Base-by-base conservation (phyloP, 1,284 basidiomycete genomes). In the Limonomyces culmigenus region DNA sequence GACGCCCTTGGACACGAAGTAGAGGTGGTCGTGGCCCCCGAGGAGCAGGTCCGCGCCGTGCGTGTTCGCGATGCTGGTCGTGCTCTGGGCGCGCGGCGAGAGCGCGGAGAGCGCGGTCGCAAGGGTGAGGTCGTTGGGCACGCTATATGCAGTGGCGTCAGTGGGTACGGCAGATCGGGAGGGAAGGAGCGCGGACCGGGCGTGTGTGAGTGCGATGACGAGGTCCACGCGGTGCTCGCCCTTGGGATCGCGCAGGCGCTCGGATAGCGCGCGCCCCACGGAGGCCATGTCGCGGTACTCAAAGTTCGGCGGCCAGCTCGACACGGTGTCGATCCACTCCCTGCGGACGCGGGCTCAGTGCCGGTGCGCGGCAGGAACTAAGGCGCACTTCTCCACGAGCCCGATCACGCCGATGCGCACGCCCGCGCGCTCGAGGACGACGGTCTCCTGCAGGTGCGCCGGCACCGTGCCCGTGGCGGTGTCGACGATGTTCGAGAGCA, bases 1-100 rank as follows among this genome's bases (percentile, higher is more conserved):
- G 2, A 77, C 70, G 3, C 87, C 89, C 47, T 69, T 76, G 10
- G 84, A 78, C 33, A 81, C 71, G 54, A 79, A 85, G 58, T 88
- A 89, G 4, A 83, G 59, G 45, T 95, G 89, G 48, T 95, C 89
- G 45, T 95, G 89, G 0, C 89, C 89, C 3, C 89, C 89, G 5
- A 93, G 67, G 32, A 95, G 56, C 14, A 93, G 55, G 49, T 95
- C 89, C 1, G 79, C 75, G 5, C 89, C 89, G 43, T 95, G 87
- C 29, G 59, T 51, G 33, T 59, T 54, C 31, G 56, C 53, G 1
- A 56, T 48, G 1, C 51, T 49, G 13, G 56, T 8, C 8, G 30
- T 10, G 11, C 6, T 42, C 43, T 75, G 74, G 3, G 61, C 62
- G 4, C 62, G 58, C 1, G 78, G 70, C 3, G 67, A 80, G 41